phyloP scores from a whole-genome alignment of 805 yeast genomes.

The Saccharomyces eubayanus region DNA sequence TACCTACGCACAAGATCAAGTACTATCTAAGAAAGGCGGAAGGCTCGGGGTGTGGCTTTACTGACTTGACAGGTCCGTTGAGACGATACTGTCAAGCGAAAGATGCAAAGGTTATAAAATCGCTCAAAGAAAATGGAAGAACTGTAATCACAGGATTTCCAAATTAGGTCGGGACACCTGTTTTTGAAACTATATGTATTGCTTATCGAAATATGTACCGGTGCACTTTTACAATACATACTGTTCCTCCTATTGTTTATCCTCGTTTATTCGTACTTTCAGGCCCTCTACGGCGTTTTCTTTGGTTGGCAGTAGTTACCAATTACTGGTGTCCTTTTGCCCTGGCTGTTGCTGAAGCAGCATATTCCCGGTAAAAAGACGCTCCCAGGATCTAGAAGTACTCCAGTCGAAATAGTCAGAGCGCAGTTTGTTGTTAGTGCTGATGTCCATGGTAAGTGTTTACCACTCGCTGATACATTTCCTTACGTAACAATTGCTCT shows the following conservation, averaged over 20 bases:
- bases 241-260: background rate
- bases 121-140: background rate
- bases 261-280: background rate
- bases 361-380: background rate
- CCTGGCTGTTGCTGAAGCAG: background rate
- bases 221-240: background rate
- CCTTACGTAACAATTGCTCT: background rate
- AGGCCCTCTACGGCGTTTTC: background rate
- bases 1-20: slow-evolving; percentile 28
- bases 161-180: background rate
- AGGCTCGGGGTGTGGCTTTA: slow-evolving; percentile 31
- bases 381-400: background rate
- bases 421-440: background rate
- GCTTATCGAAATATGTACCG: background rate
- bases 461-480: background rate
- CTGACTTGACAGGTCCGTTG: slow-evolving; percentile 6
- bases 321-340: background rate
- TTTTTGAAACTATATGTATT: background rate
- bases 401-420: background rate
- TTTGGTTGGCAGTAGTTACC: background rate
- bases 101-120: slow-evolving; percentile 3
- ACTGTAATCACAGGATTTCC: slow-evolving; percentile 7
- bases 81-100: slow-evolving; percentile 9
- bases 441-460: background rate
- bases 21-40: slow-evolving; percentile 41